Evolutionary conservation across 805 yeast genomes (phyloP), one percentile per base, ranked within the genome.

Genomic region (Jamesozyma lodderae): DNA sequence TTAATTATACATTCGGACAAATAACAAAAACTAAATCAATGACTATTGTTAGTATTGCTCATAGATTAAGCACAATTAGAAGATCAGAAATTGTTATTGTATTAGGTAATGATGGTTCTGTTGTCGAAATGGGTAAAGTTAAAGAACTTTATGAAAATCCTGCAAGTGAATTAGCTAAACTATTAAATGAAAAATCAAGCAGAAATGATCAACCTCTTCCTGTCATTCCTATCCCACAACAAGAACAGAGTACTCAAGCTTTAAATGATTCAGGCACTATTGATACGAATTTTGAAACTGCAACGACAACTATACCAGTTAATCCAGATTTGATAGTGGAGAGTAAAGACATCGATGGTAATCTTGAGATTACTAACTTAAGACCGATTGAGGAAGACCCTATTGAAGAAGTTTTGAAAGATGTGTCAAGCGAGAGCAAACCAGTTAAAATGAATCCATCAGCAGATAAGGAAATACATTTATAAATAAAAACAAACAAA

Each of bases 1-100:
- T 92, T 34, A 83, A 85, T 64, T 73, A 73, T 40, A 88, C 95
- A 8, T 67, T 90, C 44, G 77, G 79, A 23, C 62, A 67, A 32
- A 64, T 88, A 37, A 73, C 75, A 63, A 63, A 66, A 37, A 71
- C 77, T 21, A 73, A 76, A 35, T 66, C 77, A 15, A 60, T 78
- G 34, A 90, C 96, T 0, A 77, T 87, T 3, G 83, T 92, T 31
- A 81, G 94, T 38, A 88, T 92, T 51, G 97, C 97, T 2, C 98
- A 90, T 59, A 71, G 97, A 48, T 66, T 88, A 41, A 81, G 95
- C 16, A 92, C 98, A 0, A 92, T 92, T 41, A 75, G 79, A 48
- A 77, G 88, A 62, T 82, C 95, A 40, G 87, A 85, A 44, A 70
- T 81, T 44, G 77, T 90, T 11, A 77, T 92, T 45, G 97, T 92